These are phyloP conservation scores for Amanita rubescens DNA, from an alignment of 768 basidiomycete species.

Conservation along the genomic window DNA sequence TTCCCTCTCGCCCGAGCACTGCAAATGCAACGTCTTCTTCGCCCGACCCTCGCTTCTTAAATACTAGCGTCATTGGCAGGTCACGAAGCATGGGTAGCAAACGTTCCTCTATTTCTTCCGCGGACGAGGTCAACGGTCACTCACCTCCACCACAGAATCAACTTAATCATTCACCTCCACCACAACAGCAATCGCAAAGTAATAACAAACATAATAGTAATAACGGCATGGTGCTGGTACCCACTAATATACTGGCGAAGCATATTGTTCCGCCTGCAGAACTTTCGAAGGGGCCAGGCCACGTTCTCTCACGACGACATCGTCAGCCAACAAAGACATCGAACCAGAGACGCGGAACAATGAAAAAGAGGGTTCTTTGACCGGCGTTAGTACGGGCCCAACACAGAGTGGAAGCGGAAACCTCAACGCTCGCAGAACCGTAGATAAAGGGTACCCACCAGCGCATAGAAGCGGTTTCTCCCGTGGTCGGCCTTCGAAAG, in stretches of 20 bases:
- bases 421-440: too few relatives aligned
- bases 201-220: conserved; percentile 28
- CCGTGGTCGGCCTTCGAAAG: not conserved
- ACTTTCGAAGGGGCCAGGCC: conserved; percentile 25
- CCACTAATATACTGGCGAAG: conserved; percentile 21
- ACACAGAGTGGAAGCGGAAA: not conserved
- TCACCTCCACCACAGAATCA: not conserved
- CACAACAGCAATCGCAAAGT: conserved; percentile 40
- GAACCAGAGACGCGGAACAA: not conserved
- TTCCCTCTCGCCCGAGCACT: conserved; percentile 17
- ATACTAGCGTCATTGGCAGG: not conserved
- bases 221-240: not conserved
- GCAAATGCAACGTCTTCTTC: not conserved
- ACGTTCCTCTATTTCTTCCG: conserved; percentile 1
- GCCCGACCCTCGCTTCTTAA: not conserved
- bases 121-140: conserved; percentile 1
- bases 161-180: conserved; percentile 23
- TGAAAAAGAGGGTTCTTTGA: not conserved
- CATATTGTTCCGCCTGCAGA: conserved; percentile 54
- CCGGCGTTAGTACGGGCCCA: not conserved
- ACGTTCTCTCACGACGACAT: too few relatives aligned
- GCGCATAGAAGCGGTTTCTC: not conserved
- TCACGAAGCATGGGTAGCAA: conserved; percentile 6
- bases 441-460: not conserved
- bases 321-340: not conserved